Base-by-base conservation (phyloP, 192 early-diverging fungal species). In the Rhizophagus prolifer region DNA sequence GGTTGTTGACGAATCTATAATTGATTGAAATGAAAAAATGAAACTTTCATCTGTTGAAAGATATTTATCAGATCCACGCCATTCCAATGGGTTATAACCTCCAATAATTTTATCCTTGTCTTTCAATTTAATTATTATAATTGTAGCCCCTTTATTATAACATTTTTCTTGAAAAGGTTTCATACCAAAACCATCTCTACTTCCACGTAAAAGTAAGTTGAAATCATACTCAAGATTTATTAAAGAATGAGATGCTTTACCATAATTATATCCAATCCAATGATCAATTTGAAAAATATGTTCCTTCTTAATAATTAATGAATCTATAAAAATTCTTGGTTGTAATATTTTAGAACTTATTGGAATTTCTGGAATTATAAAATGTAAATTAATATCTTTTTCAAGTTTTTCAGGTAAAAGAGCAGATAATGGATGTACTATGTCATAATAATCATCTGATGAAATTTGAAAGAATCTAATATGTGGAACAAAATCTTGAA, bases 401-500 rank as follows among this genome's bases (percentile, higher is more conserved):
- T 50, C 36, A 23, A 74, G 59, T 7, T 31, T 21, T 44, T 25
- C 31, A 1, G 60, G 59, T 44, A 74, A 63, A 25, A 61, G 10
- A 64, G 61, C 46, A 25, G 26, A 36, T 10, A 44, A 74, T 28
- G 73, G 73, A 12, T 60, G 19, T 16, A 74, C 38, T 34, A 47
- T 44, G 64, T 63, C 34, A 63, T 34, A 74, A 63, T 74, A 74
- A 25, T 74, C 73, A 23, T 34, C 19, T 5, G 73, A 1, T 41
- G 60, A 9, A 8, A 74, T 74, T 74, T 38, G 61, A 74, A 74
- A 63, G 14, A 74, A 74, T 41, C 61, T 38, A 38, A 74, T 63
- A 36, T 44, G 44, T 25, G 13, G 38, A 31, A 74, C 30, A 60
- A n/a, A 46, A 1, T 23, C 12, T 19, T 63, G 60, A 21, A 74